Conservation (phyloP, 371 early-diverging fungal species). For the Mucor racemosus region DNA sequence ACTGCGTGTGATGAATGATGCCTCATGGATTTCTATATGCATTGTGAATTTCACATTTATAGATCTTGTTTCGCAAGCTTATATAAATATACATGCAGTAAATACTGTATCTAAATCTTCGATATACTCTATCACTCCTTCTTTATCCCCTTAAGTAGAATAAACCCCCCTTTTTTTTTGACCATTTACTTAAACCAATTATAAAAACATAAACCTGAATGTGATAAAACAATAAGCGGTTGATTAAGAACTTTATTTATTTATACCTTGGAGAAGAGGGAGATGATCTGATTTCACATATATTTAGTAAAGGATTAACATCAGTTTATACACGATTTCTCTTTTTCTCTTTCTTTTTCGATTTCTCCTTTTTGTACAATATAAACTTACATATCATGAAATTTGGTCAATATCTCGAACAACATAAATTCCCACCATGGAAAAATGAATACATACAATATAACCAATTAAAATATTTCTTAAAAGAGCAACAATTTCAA, state of each 20-base stretch:
- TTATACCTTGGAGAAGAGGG: not conserved
- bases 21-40: too few relatives aligned
- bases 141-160: not conserved
- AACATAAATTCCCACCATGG: constrained; percentile 22
- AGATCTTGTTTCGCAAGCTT: not conserved
- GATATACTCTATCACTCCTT: not conserved
- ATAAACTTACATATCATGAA: constrained; percentile 13
- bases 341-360: not conserved
- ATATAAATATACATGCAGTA: not conserved
- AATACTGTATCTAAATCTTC: not conserved
- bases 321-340: not conserved
- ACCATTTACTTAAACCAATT: not conserved
- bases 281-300: not conserved
- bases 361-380: constrained; percentile 1
- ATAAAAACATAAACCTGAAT: constrained; percentile 1
- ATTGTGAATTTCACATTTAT: too few relatives aligned
- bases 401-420: constrained; percentile 18
- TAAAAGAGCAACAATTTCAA: constrained; percentile 19
- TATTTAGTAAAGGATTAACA: not conserved
- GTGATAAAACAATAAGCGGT: constrained; percentile 1
- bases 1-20: too few relatives aligned
- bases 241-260: not conserved
- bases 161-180: not conserved
- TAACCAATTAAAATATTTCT: constrained; percentile 17
- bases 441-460: constrained; percentile 29